Evolutionary conservation across 148 eudicot species (phyloP), one percentile per base, ranked within the genome.

Genomic region (Fagopyrum tataricum): DNA sequence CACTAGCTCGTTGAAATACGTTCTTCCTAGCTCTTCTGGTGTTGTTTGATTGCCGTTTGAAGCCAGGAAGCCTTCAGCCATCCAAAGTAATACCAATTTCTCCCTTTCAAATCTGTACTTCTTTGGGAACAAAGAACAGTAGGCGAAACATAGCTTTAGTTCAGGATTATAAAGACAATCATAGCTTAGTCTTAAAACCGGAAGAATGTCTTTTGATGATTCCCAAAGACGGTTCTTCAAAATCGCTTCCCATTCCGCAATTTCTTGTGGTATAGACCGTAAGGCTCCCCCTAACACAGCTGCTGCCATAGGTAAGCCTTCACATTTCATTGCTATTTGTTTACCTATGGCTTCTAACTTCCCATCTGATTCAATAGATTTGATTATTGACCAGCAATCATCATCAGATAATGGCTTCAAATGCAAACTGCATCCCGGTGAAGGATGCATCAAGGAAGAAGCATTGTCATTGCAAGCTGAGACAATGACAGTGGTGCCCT

Each of bases 121-220:
- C 74, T 75, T 74, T 14, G 83, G 85, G 39, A 79, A 79, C 9
- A 79, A 42, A 17, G 83, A 77, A 48, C 83, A 80, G 47, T 77
- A 78, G 10, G 81, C 82, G 70, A 83, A 83, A 71, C 86, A 83
- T 62, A 74, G 52, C 77, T 75, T 80, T n/a, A 83, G 68, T 47
- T 80, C 67, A 3, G 77, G 20, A 39, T 64, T 39, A 43, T 78
- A 74, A 0, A 83, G 83, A 67, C 66, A 70, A 31, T 64, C 15
- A 66, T 83, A 83, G 78, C 82, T 81, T 62, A 81, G 46, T 41
- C 66, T 21, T 18, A 84, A 20, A 26, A 81, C 43, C 31, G 83
- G 77, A 42, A 77, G 76, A 42, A 84, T 59, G 7, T 18, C 12
- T 0, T 41, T 6, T 5, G 74, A 72, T 43, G 72, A 39, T 42